Base-by-base conservation (phyloP, 129 eudicot genomes). In the Centella asiatica region DNA sequence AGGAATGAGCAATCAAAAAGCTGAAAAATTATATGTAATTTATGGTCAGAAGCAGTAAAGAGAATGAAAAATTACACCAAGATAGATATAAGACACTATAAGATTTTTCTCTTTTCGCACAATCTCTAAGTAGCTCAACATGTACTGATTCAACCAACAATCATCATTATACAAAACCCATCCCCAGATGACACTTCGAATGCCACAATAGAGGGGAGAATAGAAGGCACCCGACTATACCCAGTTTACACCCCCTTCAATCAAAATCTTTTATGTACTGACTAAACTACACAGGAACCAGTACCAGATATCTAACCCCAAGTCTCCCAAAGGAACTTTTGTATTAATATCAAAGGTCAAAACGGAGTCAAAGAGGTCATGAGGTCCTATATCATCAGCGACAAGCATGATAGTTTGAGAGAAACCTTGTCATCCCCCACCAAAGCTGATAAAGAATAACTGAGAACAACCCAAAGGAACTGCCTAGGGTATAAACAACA, bases 211-310 rank as follows among this genome's bases (percentile, higher is more conserved):
- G 44, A 28, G 62, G 25, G 42, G 25, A 56, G 17, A 10, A 55
- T 13, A n/a, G 4, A 19, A 56, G 32, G 27, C 25, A 56, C 32
- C 62, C 62, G 31, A 56, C 62, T 56, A 56, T 56, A 56, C 62
- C 62, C 24, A n/a, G 28, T 57, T 58, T 34, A 34, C 46, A 34
- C 28, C 37, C 20, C 17, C 20, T 55, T 58, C 31, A 10, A 34
- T 34, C 63, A 58, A 58, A 58, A 58, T 58, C 63, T 34, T 32
- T 19, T 58, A 58, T 58, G 63, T 58, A 34, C 63, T 34, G 31
- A 46, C 63, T 58, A 34, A 58, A 58, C 63, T 58, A 33, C 63
- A 58, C 29, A 34, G 44, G 44, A 34, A 58, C 46, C 31, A 0
- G 44, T n/a, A 56, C 32, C 32, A 3, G 2, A 56, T 12, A 12